Base-by-base conservation (phyloP, 2,329 filamentous ascomycete genomes). In the Mycocentrospora acerina region DNA sequence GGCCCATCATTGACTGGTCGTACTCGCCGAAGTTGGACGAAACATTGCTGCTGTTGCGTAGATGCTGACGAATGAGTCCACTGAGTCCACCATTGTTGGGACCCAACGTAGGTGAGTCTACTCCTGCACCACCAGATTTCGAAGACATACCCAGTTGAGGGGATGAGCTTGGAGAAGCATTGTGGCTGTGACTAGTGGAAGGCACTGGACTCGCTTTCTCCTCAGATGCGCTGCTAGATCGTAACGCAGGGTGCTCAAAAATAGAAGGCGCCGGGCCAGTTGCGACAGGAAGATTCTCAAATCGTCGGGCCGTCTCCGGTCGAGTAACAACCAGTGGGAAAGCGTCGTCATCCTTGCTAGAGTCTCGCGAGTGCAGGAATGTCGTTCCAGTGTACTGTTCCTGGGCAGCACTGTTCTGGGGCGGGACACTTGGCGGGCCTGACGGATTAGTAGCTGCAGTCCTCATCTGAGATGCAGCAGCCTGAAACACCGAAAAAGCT, bases 101-200 rank as follows among this genome's bases (percentile, higher is more conserved):
- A 2, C 86, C 86, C 5, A 95, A 71, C 0, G 88, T 94, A 1
- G 90, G 90, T 0, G 90, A 95, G 56, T 95, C 88, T 14, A 71
- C 36, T n/a, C 64, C 66, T 6, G 42, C 38, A 24, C 55, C 57
- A 15, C 56, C 48, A 2, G 44, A 25, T 15, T 57, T 47, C 7
- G 28, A 33, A 11, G 43, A 38, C 12, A 40, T 7, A 12, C 50
- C 46, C 37, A 53, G 32, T 9, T 43, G 43, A 8, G 42, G 40
- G 4, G 44, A 47, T 1, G 33, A 29, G 16, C 17, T 27, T 13
- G 30, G 39, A 31, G 37, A 22, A 25, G 19, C 37, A 16, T 22
- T 42, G 9, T 24, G 37, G 17, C 32, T 43, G 33, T 12, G n/a
- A 15, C n/a, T 31, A 27, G 34, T 39, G 28, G 31, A 33, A 35